Evolutionary conservation across 768 basidiomycete genomes (phyloP).

Genomic region (Termitomyces sp.): DNA sequence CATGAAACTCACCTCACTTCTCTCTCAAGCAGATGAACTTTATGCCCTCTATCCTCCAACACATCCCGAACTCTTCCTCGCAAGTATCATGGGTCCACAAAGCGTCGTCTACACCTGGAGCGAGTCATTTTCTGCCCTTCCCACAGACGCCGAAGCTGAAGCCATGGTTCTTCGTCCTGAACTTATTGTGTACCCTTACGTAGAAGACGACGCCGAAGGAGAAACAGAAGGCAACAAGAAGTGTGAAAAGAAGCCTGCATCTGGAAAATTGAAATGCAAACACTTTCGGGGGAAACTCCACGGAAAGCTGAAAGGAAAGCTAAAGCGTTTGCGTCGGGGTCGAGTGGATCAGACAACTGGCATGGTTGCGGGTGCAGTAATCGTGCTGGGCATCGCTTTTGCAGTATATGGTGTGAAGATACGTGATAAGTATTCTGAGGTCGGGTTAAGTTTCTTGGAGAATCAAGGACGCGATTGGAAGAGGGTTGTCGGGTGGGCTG

Average conservation of each 20-base stretch:
- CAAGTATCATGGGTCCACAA: slow-evolving; percentile 72
- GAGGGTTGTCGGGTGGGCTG: slow-evolving; percentile 28
- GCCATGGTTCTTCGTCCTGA: slow-evolving; percentile 52
- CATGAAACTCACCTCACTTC: slow-evolving; percentile 42
- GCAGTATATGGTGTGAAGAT: slow-evolving; percentile 49
- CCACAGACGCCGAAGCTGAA: slow-evolving; percentile 56
- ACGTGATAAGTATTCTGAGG: slow-evolving; percentile 19
- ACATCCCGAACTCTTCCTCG: slow-evolving; percentile 49
- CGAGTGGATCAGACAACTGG: slow-evolving; percentile 35
- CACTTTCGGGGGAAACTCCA: slow-evolving; percentile 16
- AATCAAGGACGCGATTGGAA: slow-evolving; percentile 25
- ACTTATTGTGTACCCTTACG: slow-evolving; percentile 53
- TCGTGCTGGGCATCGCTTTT: slow-evolving; percentile 70
- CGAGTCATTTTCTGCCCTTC: slow-evolving; percentile 39
- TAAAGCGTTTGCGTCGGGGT: slow-evolving; percentile 17
- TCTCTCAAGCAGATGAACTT: slow-evolving; percentile 57
- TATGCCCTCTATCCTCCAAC: slow-evolving; percentile 57
- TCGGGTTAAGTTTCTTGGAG: slow-evolving; percentile 17
- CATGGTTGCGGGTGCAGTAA: slow-evolving; percentile 62
- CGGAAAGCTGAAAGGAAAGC: slow-evolving; percentile 17
- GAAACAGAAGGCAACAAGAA: slow-evolving; percentile 21
- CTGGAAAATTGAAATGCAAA: slow-evolving; percentile 14
- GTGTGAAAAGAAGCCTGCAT: slow-evolving; percentile 10
- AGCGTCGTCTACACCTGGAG: slow-evolving; percentile 78
- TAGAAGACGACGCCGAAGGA: slow-evolving; percentile 24